phyloP scores from a whole-genome alignment of 805 yeast genomes.

The Hanseniaspora nectarophila region DNA sequence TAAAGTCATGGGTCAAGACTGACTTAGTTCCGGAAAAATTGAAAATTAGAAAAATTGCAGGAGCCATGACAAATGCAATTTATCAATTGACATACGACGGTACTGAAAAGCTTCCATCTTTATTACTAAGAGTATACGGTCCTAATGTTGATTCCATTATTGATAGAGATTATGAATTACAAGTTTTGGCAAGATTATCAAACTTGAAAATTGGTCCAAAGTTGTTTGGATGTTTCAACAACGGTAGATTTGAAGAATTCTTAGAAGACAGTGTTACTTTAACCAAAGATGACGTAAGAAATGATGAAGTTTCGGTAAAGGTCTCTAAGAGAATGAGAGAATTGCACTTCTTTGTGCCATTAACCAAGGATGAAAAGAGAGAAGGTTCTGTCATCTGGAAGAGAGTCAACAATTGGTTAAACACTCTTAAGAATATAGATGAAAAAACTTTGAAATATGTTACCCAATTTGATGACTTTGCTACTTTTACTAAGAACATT shows the following conservation, averaged over 20 bases:
- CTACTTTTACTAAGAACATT: slow-evolving; percentile 38
- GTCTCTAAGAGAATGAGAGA: slow-evolving; percentile 96
- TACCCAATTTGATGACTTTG: slow-evolving; percentile 37
- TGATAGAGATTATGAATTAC: slow-evolving; percentile 72
- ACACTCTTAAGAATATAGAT: slow-evolving; percentile 31
- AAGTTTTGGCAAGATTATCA: slow-evolving; percentile 60
- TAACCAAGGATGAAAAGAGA: slow-evolving; percentile 44
- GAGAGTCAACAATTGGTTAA: slow-evolving; percentile 60
- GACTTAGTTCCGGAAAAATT: slow-evolving; percentile 35
- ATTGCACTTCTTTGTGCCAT: slow-evolving; percentile 65
- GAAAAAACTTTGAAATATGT: slow-evolving; percentile 28
- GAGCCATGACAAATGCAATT: slow-evolving; percentile 87
- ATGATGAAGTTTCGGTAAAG: slow-evolving; percentile 62
- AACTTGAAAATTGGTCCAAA: slow-evolving; percentile 75
- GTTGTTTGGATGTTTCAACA: slow-evolving; percentile 74
- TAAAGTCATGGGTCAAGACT: slow-evolving; percentile 61
- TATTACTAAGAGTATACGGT: slow-evolving; percentile 77
- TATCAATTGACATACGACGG: slow-evolving; percentile 45
- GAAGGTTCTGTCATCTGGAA: slow-evolving; percentile 61
- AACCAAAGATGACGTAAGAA: slow-evolving; percentile 59
- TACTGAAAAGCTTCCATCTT: slow-evolving; percentile 42
- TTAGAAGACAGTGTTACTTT: slow-evolving; percentile 72
- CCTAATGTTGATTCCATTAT: slow-evolving; percentile 74
- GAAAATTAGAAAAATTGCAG: slow-evolving; percentile 57
- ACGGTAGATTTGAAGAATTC: slow-evolving; percentile 91